Evolutionary conservation across 345 rosid species (phyloP).

Genomic region (Dipteronia sinensis): DNA sequence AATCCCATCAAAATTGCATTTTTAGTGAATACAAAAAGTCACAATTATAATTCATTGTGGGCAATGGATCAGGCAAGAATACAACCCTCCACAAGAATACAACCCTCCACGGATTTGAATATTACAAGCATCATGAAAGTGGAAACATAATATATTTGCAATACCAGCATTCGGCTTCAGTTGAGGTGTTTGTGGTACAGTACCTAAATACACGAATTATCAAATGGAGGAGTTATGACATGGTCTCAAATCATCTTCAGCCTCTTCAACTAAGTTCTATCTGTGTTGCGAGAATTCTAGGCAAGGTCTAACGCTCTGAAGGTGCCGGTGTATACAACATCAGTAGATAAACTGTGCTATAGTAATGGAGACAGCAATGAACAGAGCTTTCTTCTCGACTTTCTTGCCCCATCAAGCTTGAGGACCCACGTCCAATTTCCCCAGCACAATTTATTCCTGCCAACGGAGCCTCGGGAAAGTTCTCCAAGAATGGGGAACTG

Average conservation of each 20-base stretch:
- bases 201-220: not conserved
- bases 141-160: too few relatives aligned
- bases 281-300: not conserved
- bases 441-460: conserved; percentile 70
- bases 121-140: too few relatives aligned
- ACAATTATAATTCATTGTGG: not conserved
- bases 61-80: not conserved
- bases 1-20: not conserved
- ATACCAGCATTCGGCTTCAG: not conserved
- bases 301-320: conserved; percentile 10
- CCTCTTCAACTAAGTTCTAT: not conserved
- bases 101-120: not conserved
- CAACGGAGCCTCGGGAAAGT: conserved; percentile 60
- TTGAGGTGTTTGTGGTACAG: not conserved
- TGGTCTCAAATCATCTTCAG: not conserved
- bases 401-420: conserved; percentile 20
- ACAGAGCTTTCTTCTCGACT: conserved; percentile 27
- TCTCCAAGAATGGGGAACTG: conserved; percentile 62
- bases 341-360: conserved; percentile 64
- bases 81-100: not conserved
- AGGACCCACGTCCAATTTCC: conserved; percentile 60
- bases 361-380: conserved; percentile 49
- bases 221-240: not conserved
- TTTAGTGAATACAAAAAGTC: not conserved
- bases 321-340: conserved; percentile 40